Base-by-base conservation (phyloP, 164 flowering plant genomes). In the Brasenia schreberi region DNA sequence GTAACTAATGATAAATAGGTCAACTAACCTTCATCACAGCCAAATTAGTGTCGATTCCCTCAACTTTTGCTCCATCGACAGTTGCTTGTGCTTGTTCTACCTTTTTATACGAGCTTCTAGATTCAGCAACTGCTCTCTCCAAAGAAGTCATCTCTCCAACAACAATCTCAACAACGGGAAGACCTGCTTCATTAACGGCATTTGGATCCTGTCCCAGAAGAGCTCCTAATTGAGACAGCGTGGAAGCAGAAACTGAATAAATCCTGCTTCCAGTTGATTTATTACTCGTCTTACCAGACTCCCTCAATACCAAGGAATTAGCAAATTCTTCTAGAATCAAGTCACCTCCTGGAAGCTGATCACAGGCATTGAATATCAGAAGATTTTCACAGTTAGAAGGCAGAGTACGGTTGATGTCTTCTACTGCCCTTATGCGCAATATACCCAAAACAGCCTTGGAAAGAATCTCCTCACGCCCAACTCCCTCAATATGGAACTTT, bases 291-390 rank as follows among this genome's bases (percentile, higher is more conserved):
- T 75, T 71, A 16, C 83, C 88, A 19, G 70, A 68, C 65, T 79
- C 89, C 73, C 77, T 79, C 39, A 74, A 60, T 19, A 77, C 66
- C 53, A 80, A 81, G 84, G 81, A 81, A 62, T 66, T 78, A 62
- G 91, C 89, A 68, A 95, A 85, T 44, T 91, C 80, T 76, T 91
- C 97, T 39, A 95, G 73, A 75, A 92, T 84, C 66, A 81, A 68
- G 75, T 92, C 97, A 67, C 99, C 99, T 63, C 96, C 96, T n/a
- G 99, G 99, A 66, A 92, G 89, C 66, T 84, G 87, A 72, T 92
- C 96, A 63, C 96, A 86, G 27, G 87, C 84, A 76, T 81, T 95
- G 76, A 87, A 95, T 85, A 87, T 79, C 69, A 95, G 91, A 75
- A 91, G 86, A 52, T 77, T 52, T 70, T 88, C 90, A 67, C 42